Evolutionary conservation across 2,329 filamentous ascomycete genomes (phyloP), one percentile per base, ranked within the genome.

Genomic region (Penicillium sp.): DNA sequence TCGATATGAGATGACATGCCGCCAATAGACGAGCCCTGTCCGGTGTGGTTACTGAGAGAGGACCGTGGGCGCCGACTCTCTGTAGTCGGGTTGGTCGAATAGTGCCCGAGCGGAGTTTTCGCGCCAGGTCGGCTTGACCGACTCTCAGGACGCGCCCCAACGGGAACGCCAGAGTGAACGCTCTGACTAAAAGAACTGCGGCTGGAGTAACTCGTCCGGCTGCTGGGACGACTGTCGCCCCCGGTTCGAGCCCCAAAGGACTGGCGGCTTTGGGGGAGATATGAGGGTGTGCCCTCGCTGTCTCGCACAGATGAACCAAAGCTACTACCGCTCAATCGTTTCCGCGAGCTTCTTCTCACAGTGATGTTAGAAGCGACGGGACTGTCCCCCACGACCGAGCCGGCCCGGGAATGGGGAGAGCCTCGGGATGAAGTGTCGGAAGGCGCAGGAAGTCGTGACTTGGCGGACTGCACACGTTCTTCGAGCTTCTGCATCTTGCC

Each of bases 401-500:
- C 77, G 54, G 48, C 39, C 7, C 51, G 51, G 24, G 76, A 79
- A 45, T 90, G 84, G 19, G 92, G 91, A n/a, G 92, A 96, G 4
- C 84, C 83, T 44, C 88, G 86, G 16, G 92, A 91, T 4, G 92
- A 92, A 0, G 89, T 94, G 51, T 80, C 82, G 7, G 85, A 82
- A 2, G 92, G 91, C 1, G 89, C 91, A 2, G 94, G 94, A 18
- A 99, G 83, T 75, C 94, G 96, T 34, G 93, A 97, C 63, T 92
- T 87, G 16, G 89, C 94, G 21, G 88, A 91, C 57, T 97, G 92
- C 9, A 99, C 93, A 40, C 94, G 86, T 59, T 94, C 91, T 73
- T 97, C 94, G 57, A 99, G 87, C 63, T 91, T 90, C 75, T 97
- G 91, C 92, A 97, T 97, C 76, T 97, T 94, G 24, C 91, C 92